Evolutionary conservation across 441 rosid species (phyloP).

Genomic region (Raphanus hybrid): DNA sequence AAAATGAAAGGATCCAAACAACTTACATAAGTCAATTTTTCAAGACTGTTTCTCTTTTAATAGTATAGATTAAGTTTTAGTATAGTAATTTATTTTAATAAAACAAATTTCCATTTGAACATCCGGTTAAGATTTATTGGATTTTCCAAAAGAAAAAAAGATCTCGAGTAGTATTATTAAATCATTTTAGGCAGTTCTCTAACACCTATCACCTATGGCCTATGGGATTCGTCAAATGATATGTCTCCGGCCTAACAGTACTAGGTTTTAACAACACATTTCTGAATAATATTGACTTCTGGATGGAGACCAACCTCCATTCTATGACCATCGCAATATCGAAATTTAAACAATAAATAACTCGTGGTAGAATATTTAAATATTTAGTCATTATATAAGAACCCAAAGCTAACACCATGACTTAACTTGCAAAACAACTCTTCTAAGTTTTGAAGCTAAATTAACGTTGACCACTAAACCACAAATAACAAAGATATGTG

Average conservation of each 20-base stretch:
- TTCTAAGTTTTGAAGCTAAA: conserved; percentile 19
- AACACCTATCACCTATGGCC: neutral
- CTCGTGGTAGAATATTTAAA: conserved; percentile 19
- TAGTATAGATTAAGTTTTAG: too few relatives aligned
- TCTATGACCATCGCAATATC: neutral
- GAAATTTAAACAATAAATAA: neutral
- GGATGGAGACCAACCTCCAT: conserved; percentile 18
- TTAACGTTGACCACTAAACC: conserved; percentile 24
- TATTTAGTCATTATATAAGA: conserved; percentile 26
- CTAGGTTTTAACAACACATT: neutral
- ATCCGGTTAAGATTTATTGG: neutral
- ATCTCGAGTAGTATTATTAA: neutral
- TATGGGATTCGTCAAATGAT: neutral
- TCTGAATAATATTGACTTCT: conserved; percentile 6
- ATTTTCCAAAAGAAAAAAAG: neutral
- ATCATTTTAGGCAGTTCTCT: conserved; percentile 24
- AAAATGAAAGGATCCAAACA: too few relatives aligned
- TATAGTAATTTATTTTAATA: too few relatives aligned
- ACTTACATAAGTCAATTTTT: too few relatives aligned
- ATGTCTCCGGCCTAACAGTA: conserved; percentile 7
- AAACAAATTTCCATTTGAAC: neutral
- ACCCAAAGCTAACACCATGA: conserved; percentile 29
- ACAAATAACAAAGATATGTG: conserved; percentile 13
- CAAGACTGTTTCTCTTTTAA: too few relatives aligned
- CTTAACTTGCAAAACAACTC: conserved; percentile 37